Evolutionary conservation across 352 stramenopile species (phyloP), one percentile per base, ranked within the genome.

Genomic region (Globisporangium mamillatum): DNA sequence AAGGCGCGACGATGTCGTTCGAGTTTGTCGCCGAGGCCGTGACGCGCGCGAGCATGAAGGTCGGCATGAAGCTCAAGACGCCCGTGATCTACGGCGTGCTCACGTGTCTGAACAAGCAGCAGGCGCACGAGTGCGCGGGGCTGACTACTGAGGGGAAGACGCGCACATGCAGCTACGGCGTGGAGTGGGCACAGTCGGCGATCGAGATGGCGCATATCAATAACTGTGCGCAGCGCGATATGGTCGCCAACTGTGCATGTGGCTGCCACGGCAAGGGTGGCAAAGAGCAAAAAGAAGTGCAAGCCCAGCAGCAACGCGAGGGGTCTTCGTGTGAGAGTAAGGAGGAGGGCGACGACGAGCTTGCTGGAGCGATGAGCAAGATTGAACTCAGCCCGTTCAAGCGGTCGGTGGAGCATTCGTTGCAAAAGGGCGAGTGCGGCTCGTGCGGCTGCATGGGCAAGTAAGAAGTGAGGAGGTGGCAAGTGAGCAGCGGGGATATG

Each of bases 121-220:
- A 75, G 25, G 69, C 69, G 22, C 46, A 32, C 46, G 56, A 46
- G 16, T 75, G 69, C 27, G 59, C 64, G 14, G 69, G 69, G 2
- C 24, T 70, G 29, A 60, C 52, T 5, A 4, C 55, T 10, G 46
- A 46, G 20, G 63, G 25, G 60, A 70, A 68, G 67, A 60, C 46
- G 12, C 54, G 54, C 38, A 29, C n/a, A 8, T 81, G 83, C 73
- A 97, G 97, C 72, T 91, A 97, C 71, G 91, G 92, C 18, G 71
- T 92, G 14, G 89, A 94, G 63, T 97, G 90, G 90, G 92, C 86
- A n/a, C 94, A 94, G 68, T 96, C 89, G 38, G 91, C 91, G 12
- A 90, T 98, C 16, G 87, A 97, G 78, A 98, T 98, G 92, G 92
- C 88, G 3, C 69, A 93, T 29, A 73, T 97, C 20, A 75, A 75